Evolutionary conservation across 768 basidiomycete species (phyloP).

Genomic region (Mycena belliarum): DNA sequence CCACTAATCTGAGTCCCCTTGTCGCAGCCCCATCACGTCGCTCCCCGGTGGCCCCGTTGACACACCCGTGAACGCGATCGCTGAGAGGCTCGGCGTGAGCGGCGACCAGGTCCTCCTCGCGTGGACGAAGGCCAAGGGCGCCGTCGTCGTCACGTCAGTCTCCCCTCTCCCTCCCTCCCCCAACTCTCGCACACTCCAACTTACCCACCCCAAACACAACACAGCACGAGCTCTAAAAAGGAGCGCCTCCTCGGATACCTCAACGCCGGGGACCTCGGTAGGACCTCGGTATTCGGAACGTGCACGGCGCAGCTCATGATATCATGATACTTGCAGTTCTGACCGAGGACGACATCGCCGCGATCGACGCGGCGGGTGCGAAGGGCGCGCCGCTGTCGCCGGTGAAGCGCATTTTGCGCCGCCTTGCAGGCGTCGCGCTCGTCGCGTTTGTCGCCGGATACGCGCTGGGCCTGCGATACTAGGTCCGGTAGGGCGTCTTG

Average conservation of each 20-base stretch:
- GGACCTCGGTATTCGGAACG: neutral
- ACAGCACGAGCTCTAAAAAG: conserved; percentile 63
- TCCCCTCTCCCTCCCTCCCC: neutral
- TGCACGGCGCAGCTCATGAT: neutral
- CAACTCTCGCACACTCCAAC: too few relatives aligned
- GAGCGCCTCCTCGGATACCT: conserved; percentile 68
- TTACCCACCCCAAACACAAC: neutral
- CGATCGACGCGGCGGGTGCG: conserved; percentile 60
- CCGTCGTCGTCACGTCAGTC: conserved; percentile 60
- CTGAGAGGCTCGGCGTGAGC: conserved; percentile 48
- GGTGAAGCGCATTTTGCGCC: neutral
- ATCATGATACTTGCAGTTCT: conserved; percentile 38
- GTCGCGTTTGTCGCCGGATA: neutral
- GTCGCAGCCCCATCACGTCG: conserved; percentile 59
- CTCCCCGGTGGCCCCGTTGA: conserved; percentile 67
- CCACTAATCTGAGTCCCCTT: neutral
- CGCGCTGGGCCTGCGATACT: neutral
- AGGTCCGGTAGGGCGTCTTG: too few relatives aligned
- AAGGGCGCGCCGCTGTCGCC: conserved; percentile 29
- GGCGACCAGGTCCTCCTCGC: conserved; percentile 71
- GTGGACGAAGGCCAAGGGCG: conserved; percentile 71
- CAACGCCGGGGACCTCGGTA: conserved; percentile 64
- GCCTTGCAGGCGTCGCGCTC: neutral
- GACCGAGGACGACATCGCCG: conserved; percentile 49
- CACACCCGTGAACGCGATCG: conserved; percentile 54